Conservation (phyloP, 2,329 filamentous ascomycete species). For the Beauveria caledonica region DNA sequence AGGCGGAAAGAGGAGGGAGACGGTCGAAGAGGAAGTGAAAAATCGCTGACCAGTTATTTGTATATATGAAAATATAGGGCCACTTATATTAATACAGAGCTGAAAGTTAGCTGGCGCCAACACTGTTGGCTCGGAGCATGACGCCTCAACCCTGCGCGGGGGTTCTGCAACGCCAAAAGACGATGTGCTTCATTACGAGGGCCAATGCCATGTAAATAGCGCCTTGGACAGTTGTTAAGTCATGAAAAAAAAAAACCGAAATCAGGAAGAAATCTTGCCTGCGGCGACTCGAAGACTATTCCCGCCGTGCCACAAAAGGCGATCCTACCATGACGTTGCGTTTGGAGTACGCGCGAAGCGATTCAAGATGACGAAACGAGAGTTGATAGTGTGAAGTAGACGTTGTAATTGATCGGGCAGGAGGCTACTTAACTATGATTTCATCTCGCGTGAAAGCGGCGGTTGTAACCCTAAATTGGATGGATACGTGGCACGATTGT, state of each 20-base stretch:
- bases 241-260: neutral
- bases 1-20: neutral
- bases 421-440: neutral
- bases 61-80: too few species aligned
- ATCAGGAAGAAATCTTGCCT: neutral
- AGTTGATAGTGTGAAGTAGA: neutral
- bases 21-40: neutral
- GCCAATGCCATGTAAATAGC: neutral
- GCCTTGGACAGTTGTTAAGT: neutral
- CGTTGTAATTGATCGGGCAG: neutral
- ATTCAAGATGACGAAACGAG: neutral
- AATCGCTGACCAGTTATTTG: neutral
- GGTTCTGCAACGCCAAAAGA: neutral
- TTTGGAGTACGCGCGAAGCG: neutral
- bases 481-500: neutral
- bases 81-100: too few species aligned
- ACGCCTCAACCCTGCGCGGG: neutral
- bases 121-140: neutral
- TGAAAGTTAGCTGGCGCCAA: too few species aligned
- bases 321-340: neutral
- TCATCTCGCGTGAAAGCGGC: neutral
- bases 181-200: neutral
- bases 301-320: neutral
- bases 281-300: neutral
- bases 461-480: too few species aligned